Evolutionary conservation across 805 yeast genomes (phyloP), one percentile per base, ranked within the genome.

Genomic region (Maudiozyma saulgeensis): DNA sequence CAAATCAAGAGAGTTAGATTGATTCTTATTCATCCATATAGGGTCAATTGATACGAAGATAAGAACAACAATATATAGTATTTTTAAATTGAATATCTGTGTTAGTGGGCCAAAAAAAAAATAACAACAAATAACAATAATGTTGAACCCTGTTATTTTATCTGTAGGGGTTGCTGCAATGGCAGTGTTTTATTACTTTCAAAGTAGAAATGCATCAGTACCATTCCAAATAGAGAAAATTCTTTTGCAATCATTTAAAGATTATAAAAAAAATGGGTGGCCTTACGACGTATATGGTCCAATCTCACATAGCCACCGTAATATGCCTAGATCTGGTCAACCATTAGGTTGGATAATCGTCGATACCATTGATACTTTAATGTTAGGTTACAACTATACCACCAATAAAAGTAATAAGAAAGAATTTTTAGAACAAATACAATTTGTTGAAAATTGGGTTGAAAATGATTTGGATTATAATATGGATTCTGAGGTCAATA

Each of bases 321-420:
- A 87, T 61, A 84, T 87, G 88, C 89, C 91, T 4, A 79, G 81
- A 4, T 52, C 61, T n/a, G 56, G 51, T 6, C 56, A 57, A 45
- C 96, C 96, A 1, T 66, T 90, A 55, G 97, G 97, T 1, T 89
- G 96, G 96, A 85, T 89, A 62, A 82, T 89, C 58, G 93, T 90
- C 5, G 96, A 89, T 64, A 76, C 91, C 0, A 67, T 90, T 46
- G 97, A 90, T 60, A 85, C 96, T 0, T 67, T 90, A 72, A 74
- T 80, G 70, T 52, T 89, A 21, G 88, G 89, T 96, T 84, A 76
- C 48, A 75, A 80, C 43, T 48, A 53, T 23, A 57, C 66, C 3
- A 23, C 16, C 38, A 46, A n/a, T 44, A 56, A 38, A 9, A 38
- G 8, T 6, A 32, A 12, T 3, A 56, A 50, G 23, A 39, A 44